Evolutionary conservation across 1,284 basidiomycete species (phyloP).

Genomic region (Apiotrichum akiyoshidainum): DNA sequence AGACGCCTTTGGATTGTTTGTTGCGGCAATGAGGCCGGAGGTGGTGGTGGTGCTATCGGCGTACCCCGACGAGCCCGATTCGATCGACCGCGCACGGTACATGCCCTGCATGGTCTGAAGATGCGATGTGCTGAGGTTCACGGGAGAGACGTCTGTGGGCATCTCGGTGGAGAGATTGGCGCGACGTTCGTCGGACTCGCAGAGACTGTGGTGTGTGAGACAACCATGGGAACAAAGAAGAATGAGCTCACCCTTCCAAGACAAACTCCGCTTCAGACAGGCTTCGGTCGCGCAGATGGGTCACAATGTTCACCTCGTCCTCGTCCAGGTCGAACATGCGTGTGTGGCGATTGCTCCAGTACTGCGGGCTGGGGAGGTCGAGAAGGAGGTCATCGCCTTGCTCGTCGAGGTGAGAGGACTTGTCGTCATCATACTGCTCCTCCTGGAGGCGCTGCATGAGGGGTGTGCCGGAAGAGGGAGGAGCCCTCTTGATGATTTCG

Average conservation of each 20-base stretch:
- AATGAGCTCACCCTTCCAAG: background rate
- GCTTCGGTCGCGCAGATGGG: constrained; percentile 1
- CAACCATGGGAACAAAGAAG: background rate
- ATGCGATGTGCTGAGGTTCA: background rate
- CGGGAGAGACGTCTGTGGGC: background rate
- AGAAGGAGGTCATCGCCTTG: constrained; percentile 5
- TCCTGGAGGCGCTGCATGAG: background rate
- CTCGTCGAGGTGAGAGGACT: background rate
- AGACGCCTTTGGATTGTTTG: constrained; percentile 4
- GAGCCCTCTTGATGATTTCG: background rate
- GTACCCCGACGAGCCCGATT: background rate
- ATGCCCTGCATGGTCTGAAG: background rate
- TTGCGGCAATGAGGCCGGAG: constrained; percentile 10
- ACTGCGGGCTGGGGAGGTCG: constrained; percentile 30
- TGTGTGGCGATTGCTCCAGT: constrained; percentile 29
- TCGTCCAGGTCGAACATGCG: constrained; percentile 25
- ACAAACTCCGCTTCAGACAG: constrained; percentile 1
- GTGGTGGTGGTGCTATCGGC: constrained; percentile 2
- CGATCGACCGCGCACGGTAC: background rate
- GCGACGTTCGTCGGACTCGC: background rate
- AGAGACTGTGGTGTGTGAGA: background rate
- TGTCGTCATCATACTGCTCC: background rate
- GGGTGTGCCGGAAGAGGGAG: background rate
- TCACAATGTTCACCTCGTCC: constrained; percentile 15
- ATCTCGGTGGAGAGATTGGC: constrained; percentile 2